phyloP scores from a whole-genome alignment of 1,139 yeast genomes.

The Sugiyamaella grinbergsii region DNA sequence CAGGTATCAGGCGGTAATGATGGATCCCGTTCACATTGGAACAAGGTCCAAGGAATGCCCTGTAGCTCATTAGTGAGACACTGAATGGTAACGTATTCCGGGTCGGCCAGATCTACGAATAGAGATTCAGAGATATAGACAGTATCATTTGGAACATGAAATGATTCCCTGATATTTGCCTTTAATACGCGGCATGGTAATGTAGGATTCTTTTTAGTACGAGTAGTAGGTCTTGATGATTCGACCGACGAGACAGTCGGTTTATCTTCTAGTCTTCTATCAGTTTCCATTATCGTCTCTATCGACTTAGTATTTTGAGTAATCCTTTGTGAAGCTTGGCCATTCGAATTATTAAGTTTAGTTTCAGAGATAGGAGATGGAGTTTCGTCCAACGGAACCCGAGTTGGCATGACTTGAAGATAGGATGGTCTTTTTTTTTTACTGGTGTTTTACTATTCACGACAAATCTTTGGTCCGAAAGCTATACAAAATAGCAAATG shows the following conservation, averaged over 20 bases:
- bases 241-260: background rate
- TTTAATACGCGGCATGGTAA: slow-evolving; percentile 2
- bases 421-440: background rate
- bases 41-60: slow-evolving; percentile 29
- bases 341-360: slow-evolving; percentile 4
- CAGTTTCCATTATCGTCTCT: background rate
- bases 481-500: too few species aligned
- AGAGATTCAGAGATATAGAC: slow-evolving; percentile 9
- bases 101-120: slow-evolving; percentile 6
- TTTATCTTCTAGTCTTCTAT: too few species aligned
- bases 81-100: slow-evolving; percentile 25
- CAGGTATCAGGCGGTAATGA: slow-evolving; percentile 29
- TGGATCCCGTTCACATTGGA: slow-evolving; percentile 24
- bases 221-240: background rate
- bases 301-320: background rate
- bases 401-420: slow-evolving; percentile 14
- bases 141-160: slow-evolving; percentile 13
- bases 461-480: too few species aligned
- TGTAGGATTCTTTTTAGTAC: background rate
- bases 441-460: too few species aligned
- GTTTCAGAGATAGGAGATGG: slow-evolving; percentile 1
- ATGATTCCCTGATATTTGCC: slow-evolving; percentile 9
- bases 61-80: slow-evolving; percentile 20
- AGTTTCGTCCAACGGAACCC: slow-evolving; percentile 4
- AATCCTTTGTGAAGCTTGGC: background rate